Conservation (phyloP, 495 filamentous ascomycete species). For the Collariella sp. region DNA sequence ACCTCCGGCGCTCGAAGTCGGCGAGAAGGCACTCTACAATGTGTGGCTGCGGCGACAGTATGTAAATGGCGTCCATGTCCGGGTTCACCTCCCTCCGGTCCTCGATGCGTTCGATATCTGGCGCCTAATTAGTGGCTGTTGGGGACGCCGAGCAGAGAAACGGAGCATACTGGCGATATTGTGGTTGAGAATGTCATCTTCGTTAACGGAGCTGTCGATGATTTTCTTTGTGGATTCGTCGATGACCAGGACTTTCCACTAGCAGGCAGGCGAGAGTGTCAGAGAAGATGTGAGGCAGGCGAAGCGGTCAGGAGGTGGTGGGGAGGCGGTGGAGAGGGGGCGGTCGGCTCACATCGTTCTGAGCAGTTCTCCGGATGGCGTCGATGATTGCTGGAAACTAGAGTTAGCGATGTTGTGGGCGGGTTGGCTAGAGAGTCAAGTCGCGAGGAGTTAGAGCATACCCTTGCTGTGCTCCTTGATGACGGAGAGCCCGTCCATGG, state of each 20-base stretch:
- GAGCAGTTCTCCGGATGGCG: conserved; percentile 46
- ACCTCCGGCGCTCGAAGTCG: conserved; percentile 76
- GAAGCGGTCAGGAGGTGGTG: too few species aligned
- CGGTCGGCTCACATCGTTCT: conserved; percentile 42
- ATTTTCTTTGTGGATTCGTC: conserved; percentile 73
- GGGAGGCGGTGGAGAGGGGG: conserved; percentile 9
- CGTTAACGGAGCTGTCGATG: conserved; percentile 77
- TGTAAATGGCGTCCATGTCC: conserved; percentile 87
- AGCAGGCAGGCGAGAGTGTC: conserved; percentile 4
- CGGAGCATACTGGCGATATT: conserved; percentile 77
- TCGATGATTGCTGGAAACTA: conserved; percentile 35
- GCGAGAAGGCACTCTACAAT: conserved; percentile 89
- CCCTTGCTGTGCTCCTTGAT: conserved; percentile 31
- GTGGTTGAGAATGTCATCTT: conserved; percentile 91
- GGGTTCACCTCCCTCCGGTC: conserved; percentile 67
- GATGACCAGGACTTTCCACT: conserved; percentile 95
- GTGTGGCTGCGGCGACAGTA: conserved; percentile 74
- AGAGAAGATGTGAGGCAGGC: conserved; percentile 4
- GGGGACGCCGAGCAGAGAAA: neutral
- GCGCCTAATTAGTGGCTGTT: conserved; percentile 15
- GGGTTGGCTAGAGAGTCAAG: neutral
- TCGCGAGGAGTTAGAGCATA: conserved; percentile 4
- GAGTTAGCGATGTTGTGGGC: neutral
- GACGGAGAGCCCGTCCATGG: conserved; percentile 29
- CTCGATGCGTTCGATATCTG: conserved; percentile 90